phyloP scores from a whole-genome alignment of 208 protist genomes.

The Leishmania gerbilli region DNA sequence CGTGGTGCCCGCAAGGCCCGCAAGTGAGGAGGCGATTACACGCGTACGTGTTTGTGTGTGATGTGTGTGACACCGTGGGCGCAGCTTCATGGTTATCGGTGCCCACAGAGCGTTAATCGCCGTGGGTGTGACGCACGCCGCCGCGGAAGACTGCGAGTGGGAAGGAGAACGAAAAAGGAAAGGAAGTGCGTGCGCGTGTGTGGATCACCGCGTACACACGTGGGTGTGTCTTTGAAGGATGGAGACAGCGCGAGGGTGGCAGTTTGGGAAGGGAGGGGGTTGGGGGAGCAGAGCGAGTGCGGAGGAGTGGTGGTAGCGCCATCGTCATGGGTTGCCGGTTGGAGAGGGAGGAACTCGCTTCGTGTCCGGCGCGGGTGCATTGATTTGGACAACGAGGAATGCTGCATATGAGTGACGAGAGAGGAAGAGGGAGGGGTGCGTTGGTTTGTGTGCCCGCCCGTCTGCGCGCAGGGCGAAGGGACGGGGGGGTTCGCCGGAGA shows the following conservation, averaged over 20 bases:
- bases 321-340: background rate
- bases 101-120: background rate
- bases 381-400: no score
- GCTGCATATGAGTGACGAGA: no score
- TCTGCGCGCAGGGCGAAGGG: no score
- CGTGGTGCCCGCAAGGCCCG: constrained; percentile 54
- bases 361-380: background rate
- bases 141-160: background rate
- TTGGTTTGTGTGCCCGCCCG: background rate
- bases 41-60: background rate
- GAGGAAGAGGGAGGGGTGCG: no score
- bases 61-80: background rate
- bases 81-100: background rate
- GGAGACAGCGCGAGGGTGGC: no score
- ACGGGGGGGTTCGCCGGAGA: no score
- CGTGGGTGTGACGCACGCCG: background rate
- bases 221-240: no score
- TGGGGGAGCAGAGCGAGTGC: background rate
- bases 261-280: background rate
- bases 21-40: constrained; percentile 35
- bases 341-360: background rate
- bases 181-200: background rate
- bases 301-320: no score
- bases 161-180: background rate
- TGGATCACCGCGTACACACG: background rate